A percentile compares a stretch with the other conserved stretches of the same genome.
Evolutionary conservation across 495 filamentous ascomycete species (phyloP).

Genomic region (Xylaria acuta): DNA sequence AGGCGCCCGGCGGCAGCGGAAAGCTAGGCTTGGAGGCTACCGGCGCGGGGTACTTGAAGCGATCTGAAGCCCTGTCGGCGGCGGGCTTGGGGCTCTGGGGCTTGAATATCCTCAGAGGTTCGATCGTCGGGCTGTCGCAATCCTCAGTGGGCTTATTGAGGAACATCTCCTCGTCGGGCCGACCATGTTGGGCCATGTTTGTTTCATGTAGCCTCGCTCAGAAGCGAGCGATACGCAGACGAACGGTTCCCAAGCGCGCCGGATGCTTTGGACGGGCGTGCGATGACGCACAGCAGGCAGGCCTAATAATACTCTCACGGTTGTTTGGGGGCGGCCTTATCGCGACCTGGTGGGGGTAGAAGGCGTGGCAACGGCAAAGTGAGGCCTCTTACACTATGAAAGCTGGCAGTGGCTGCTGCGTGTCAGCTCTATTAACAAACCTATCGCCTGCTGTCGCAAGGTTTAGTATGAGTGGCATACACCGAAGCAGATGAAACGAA

Average conservation of each 20-base stretch:
- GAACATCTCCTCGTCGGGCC: constrained; percentile 82
- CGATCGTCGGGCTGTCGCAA: constrained; percentile 74
- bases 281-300: constrained; percentile 12
- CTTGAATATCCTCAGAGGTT: constrained; percentile 87
- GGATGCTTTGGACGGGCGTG: not conserved
- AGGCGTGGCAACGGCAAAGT: not conserved
- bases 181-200: constrained; percentile 56
- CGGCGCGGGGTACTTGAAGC: constrained; percentile 57
- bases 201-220: constrained; percentile 21
- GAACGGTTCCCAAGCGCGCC: not conserved
- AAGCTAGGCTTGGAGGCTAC: constrained; percentile 55
- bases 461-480: not conserved
- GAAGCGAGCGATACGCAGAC: constrained; percentile 8
- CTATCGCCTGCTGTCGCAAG: not conserved
- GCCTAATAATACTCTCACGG: not conserved
- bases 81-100: constrained; percentile 59
- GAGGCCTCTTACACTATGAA: not conserved
- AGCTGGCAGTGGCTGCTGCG: not conserved
- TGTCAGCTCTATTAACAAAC: not conserved
- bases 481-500: not conserved
- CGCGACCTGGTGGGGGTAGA: constrained; percentile 24
- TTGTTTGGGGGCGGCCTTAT: constrained; percentile 7
- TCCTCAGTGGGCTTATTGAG: constrained; percentile 64
- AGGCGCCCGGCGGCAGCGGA: constrained; percentile 66
- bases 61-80: constrained; percentile 48